phyloP scores from a whole-genome alignment of 495 filamentous ascomycete genomes.

The Penicillium arizonense region DNA sequence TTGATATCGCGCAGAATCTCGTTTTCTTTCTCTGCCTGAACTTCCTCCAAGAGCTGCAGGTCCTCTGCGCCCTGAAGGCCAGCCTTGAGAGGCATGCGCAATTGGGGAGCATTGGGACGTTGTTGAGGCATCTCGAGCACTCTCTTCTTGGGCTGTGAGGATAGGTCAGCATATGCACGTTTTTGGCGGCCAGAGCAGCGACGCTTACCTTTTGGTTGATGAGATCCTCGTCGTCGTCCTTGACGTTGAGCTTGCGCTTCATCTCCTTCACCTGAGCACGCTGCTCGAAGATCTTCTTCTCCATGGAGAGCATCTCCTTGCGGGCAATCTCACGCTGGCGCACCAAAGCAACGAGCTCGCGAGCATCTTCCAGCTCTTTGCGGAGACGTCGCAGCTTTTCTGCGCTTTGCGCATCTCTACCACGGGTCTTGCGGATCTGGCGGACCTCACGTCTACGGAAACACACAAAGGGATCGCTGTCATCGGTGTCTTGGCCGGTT shows the following conservation, averaged over 20 bases:
- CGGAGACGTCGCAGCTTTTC: conserved; percentile 92
- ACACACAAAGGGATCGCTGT: conserved; percentile 95
- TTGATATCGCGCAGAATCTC: conserved; percentile 75
- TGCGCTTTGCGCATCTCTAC: conserved; percentile 86
- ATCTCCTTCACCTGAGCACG: conserved; percentile 76
- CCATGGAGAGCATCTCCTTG: conserved; percentile 69
- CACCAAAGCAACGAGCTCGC: conserved; percentile 73
- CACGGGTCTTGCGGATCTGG: conserved; percentile 90
- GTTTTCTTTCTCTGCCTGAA: conserved; percentile 79
- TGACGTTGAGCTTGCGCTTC: conserved; percentile 85
- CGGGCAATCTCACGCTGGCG: conserved; percentile 75
- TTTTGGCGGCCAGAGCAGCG: background rate
- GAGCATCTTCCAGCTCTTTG: conserved; percentile 87
- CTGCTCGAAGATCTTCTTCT: conserved; percentile 75
- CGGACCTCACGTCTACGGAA: conserved; percentile 95
- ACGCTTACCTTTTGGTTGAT: conserved; percentile 83
- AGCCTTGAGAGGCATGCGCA: conserved; percentile 68
- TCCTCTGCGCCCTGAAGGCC: conserved; percentile 68
- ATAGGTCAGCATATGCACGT: conserved; percentile 36
- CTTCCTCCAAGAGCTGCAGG: conserved; percentile 70
- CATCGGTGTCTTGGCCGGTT: conserved; percentile 87
- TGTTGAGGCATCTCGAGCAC: conserved; percentile 51
- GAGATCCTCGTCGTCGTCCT: conserved; percentile 90
- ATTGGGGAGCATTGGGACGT: conserved; percentile 54
- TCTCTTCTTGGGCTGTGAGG: conserved; percentile 68